phyloP scores from a whole-genome alignment of 805 yeast genomes.

The Starmera dryadoides region DNA sequence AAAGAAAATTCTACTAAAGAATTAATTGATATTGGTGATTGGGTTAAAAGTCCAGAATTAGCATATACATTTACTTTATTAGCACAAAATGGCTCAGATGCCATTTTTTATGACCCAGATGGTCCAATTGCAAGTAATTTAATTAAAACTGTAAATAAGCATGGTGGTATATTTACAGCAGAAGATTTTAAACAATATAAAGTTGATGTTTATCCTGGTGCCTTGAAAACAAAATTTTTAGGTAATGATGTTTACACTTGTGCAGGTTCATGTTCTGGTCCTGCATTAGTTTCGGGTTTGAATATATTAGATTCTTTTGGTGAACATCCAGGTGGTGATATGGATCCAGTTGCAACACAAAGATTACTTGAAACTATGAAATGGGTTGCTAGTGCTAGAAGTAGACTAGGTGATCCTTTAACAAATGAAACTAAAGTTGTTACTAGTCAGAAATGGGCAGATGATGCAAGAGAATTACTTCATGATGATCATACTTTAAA shows the following conservation, averaged over 20 bases:
- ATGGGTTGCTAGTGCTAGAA: constrained; percentile 84
- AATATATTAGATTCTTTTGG: constrained; percentile 48
- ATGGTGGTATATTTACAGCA: constrained; percentile 61
- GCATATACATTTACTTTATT: constrained; percentile 63
- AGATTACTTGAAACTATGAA: constrained; percentile 81
- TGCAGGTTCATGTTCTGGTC: constrained; percentile 76
- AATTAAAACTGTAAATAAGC: constrained; percentile 36
- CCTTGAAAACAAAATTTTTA: constrained; percentile 35
- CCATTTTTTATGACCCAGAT: constrained; percentile 74
- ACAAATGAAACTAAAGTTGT: constrained; percentile 34
- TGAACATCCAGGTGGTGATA: constrained; percentile 36
- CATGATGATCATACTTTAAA: constrained; percentile 48
- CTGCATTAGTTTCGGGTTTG: constrained; percentile 72
- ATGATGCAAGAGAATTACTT: constrained; percentile 40
- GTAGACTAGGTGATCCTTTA: constrained; percentile 73
- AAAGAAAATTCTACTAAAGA: constrained; percentile 23
- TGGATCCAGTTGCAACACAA: constrained; percentile 46
- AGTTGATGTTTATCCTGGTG: constrained; percentile 30
- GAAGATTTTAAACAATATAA: constrained; percentile 64
- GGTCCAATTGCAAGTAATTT: constrained; percentile 66
- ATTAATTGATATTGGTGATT: constrained; percentile 49
- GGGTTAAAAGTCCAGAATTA: constrained; percentile 46
- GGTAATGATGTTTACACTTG: constrained; percentile 45
- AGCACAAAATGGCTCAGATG: constrained; percentile 73
- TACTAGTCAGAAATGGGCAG: constrained; percentile 48